Conservation (phyloP, 1,284 basidiomycete species). For the Cryptococcus sp. region DNA sequence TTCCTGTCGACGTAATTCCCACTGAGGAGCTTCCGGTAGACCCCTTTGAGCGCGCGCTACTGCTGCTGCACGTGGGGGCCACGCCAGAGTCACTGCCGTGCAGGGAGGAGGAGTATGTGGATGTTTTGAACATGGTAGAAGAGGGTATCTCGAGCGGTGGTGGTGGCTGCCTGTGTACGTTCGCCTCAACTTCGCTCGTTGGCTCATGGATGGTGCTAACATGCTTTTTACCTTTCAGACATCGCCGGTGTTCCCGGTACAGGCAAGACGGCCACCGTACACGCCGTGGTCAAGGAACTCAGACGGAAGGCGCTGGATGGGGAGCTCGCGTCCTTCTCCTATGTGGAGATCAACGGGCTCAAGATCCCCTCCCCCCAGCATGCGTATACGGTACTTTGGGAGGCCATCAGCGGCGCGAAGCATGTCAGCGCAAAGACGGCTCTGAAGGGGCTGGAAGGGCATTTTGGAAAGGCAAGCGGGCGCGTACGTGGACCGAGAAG, state of each 20-base stretch:
- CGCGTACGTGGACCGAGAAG: conserved; percentile 47
- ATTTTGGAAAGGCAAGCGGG: conserved; percentile 43
- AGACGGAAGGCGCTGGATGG: conserved; percentile 77
- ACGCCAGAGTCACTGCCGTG: conserved; percentile 88
- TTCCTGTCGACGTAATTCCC: conserved; percentile 26
- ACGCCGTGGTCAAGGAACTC: conserved; percentile 81
- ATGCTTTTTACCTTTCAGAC: conserved; percentile 55
- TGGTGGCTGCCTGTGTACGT: conserved; percentile 91
- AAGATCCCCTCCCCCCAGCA: conserved; percentile 83
- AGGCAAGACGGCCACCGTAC: conserved; percentile 97
- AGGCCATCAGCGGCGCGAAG: conserved; percentile 72
- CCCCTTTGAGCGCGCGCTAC: conserved; percentile 78
- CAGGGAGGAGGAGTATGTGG: conserved; percentile 78
- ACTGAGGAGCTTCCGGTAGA: conserved; percentile 59
- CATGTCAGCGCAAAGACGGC: conserved; percentile 54
- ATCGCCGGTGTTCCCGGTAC: conserved; percentile 98
- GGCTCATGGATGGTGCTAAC: background rate
- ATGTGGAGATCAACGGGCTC: conserved; percentile 97
- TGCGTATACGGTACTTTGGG: conserved; percentile 86
- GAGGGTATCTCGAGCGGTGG: conserved; percentile 87
- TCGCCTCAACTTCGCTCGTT: background rate
- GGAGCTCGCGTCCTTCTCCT: conserved; percentile 88
- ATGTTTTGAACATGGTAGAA: conserved; percentile 72
- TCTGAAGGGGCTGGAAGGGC: conserved; percentile 46
- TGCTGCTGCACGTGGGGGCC: conserved; percentile 87